These are phyloP conservation scores for Lachnellula arida DNA, from an alignment of 2,329 filamentous ascomycete genomes.

Conservation along the genomic window DNA sequence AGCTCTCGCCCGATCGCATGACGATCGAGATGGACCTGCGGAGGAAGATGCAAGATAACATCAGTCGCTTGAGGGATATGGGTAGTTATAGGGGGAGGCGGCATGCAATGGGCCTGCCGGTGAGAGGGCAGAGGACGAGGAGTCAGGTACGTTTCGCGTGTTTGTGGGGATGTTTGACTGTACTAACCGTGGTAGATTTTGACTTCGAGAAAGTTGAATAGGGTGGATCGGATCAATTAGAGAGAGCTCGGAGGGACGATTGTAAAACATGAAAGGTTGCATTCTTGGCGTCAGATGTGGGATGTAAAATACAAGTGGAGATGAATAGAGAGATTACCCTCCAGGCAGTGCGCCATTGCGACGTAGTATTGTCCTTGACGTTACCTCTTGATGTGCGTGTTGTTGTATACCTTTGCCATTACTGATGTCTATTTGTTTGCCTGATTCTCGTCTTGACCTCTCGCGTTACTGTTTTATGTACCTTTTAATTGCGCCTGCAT, in stretches of 20 bases:
- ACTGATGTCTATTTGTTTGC: too few relatives aligned
- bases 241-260: not conserved
- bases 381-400: too few relatives aligned
- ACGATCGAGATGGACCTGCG: conserved; percentile 88
- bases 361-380: too few relatives aligned
- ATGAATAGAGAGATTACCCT: not conserved
- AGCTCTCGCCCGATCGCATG: conserved; percentile 70
- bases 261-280: conserved; percentile 1
- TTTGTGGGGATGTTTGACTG: not conserved
- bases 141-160: conserved; percentile 51
- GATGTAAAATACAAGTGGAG: not conserved
- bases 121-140: conserved; percentile 83
- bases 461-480: too few relatives aligned
- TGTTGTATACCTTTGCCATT: too few relatives aligned
- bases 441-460: too few relatives aligned
- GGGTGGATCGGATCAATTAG: conserved; percentile 44
- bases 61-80: conserved; percentile 81
- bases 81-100: conserved; percentile 82
- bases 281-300: not conserved
- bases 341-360: too few relatives aligned
- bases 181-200: conserved; percentile 41
- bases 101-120: conserved; percentile 89
- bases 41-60: conserved; percentile 76
- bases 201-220: conserved; percentile 59
- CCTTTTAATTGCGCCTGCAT: too few relatives aligned